A percentile compares a stretch with the other conserved stretches of the same genome.
These are phyloP conservation scores for Delonix regia DNA, from an alignment of 306 rosid species.

Conservation along the genomic window DNA sequence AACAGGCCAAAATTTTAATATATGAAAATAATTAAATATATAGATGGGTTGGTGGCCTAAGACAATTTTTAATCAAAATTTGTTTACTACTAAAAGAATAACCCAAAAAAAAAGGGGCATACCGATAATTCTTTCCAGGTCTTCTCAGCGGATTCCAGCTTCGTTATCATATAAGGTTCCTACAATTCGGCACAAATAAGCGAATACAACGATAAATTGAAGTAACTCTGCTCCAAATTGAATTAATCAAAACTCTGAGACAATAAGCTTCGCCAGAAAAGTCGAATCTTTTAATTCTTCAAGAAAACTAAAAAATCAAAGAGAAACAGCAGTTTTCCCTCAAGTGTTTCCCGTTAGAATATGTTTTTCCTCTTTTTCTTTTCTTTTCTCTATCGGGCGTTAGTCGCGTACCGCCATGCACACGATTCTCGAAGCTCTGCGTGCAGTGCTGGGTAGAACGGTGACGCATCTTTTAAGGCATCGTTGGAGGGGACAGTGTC, in stretches of 20 bases:
- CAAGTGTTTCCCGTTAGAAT: not conserved
- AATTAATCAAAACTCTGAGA: not conserved
- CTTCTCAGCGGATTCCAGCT: slow-evolving; percentile 93
- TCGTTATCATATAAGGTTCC: slow-evolving; percentile 87
- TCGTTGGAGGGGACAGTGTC: slow-evolving; percentile 43
- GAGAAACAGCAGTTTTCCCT: not conserved
- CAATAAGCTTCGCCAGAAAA: not conserved
- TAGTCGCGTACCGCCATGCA: slow-evolving; percentile 84
- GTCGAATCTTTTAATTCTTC: too few relatives aligned
- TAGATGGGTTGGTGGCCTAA: not conserved
- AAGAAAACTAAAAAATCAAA: not conserved
- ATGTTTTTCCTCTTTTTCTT: too few relatives aligned
- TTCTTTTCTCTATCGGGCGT: not conserved
- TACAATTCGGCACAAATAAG: slow-evolving; percentile 40
- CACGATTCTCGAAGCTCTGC: slow-evolving; percentile 50
- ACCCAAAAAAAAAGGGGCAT: not conserved
- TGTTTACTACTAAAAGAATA: not conserved
- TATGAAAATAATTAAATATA: not conserved
- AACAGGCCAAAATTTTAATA: not conserved
- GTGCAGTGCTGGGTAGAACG: slow-evolving; percentile 36
- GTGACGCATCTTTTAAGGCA: slow-evolving; percentile 41
- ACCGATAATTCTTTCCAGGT: slow-evolving; percentile 98
- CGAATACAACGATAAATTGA: not conserved
- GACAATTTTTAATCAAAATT: not conserved
- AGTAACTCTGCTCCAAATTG: not conserved